These are phyloP conservation scores for Actinomucor elegans DNA, from an alignment of 371 early-diverging fungal genomes.

Conservation along the genomic window DNA sequence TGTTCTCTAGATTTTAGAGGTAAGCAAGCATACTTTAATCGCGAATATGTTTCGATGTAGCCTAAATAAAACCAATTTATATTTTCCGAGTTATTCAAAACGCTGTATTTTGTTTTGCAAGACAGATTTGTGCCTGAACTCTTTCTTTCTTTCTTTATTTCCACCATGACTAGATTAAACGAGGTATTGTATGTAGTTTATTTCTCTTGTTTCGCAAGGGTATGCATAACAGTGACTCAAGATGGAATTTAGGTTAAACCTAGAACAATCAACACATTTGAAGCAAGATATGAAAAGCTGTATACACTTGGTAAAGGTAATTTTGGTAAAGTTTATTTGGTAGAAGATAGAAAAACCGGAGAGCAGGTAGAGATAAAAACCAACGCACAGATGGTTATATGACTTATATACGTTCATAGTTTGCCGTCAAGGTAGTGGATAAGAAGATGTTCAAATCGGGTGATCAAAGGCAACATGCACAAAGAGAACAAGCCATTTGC, in stretches of 20 bases:
- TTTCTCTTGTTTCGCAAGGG: too few species aligned
- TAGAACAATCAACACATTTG: slow-evolving; percentile 3
- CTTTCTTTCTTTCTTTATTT: slow-evolving; percentile 5
- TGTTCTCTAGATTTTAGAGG: too few species aligned
- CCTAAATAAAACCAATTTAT: slow-evolving; percentile 10
- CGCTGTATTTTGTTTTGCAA: not conserved
- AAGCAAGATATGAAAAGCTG: slow-evolving; percentile 33
- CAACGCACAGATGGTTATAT: slow-evolving; percentile 21
- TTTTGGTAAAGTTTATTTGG: slow-evolving; percentile 83
- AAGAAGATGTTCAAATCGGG: slow-evolving; percentile 56
- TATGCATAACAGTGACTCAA: too few species aligned
- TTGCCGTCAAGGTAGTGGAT: slow-evolving; percentile 65
- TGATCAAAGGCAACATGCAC: slow-evolving; percentile 55
- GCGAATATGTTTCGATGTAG: slow-evolving; percentile 19
- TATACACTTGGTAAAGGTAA: slow-evolving; percentile 80
- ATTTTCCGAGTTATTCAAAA: slow-evolving; percentile 20
- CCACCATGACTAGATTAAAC: slow-evolving; percentile 12
- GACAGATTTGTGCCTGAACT: not conserved
- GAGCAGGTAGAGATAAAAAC: slow-evolving; percentile 58
- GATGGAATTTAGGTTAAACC: not conserved
- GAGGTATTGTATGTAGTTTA: slow-evolving; percentile 18
- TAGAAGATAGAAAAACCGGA: slow-evolving; percentile 48
- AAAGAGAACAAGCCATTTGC: slow-evolving; percentile 64
- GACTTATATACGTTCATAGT: slow-evolving; percentile 37
- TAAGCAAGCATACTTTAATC: too few species aligned